A percentile compares a stretch with the other conserved stretches of the same genome.
phyloP scores from a whole-genome alignment of 345 rosid species.

The Kernera saxatilis region DNA sequence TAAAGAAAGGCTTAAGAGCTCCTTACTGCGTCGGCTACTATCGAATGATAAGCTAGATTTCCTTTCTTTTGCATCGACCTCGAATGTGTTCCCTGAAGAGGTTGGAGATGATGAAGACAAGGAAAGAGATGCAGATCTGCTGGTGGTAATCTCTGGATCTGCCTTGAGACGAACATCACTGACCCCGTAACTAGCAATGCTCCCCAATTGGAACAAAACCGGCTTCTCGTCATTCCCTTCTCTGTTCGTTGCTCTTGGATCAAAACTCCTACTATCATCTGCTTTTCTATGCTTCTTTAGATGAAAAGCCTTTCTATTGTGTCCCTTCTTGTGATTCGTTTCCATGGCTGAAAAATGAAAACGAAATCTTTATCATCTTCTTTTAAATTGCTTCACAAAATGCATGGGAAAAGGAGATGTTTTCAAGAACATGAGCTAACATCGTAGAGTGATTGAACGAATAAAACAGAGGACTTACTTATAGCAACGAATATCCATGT shows the following conservation, averaged over 20 bases:
- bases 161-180: conserved; percentile 7
- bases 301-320: conserved; percentile 19
- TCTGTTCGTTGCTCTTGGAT: conserved; percentile 6
- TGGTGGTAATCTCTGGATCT: conserved; percentile 21
- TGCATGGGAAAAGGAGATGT: neutral
- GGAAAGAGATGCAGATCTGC: conserved; percentile 8
- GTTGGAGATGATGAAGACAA: conserved; percentile 17
- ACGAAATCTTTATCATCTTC: neutral
- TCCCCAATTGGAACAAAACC: conserved; percentile 27
- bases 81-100: conserved; percentile 1
- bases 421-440: neutral
- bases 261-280: conserved; percentile 10
- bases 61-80: conserved; percentile 5
- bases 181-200: conserved; percentile 26
- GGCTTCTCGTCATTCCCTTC: conserved; percentile 19
- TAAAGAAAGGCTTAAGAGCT: conserved; percentile 18
- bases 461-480: conserved; percentile 19
- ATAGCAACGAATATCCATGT: conserved; percentile 10
- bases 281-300: conserved; percentile 23
- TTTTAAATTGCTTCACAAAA: neutral
- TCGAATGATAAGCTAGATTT: conserved; percentile 3
- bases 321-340: conserved; percentile 20
- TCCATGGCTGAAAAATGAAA: conserved; percentile 17
- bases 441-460: neutral
- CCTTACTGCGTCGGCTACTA: conserved; percentile 9